phyloP scores from a whole-genome alignment of 2,329 filamentous ascomycete genomes.

The Aspergillus sp. region DNA sequence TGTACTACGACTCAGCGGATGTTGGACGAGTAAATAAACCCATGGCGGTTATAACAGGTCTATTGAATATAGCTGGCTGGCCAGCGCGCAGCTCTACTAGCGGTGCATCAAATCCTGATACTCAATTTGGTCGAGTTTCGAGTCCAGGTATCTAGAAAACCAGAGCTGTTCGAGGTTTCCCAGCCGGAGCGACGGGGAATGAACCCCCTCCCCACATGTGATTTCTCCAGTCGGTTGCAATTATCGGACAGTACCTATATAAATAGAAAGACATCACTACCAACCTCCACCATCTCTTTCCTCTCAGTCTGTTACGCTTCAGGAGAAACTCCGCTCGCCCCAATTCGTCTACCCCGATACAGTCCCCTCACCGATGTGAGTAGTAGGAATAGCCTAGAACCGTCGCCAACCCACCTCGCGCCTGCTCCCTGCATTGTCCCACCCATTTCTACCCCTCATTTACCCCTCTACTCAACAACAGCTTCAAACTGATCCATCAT shows the following conservation, averaged over 20 bases:
- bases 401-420: not conserved
- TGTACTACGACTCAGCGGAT: not conserved
- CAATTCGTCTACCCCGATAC: conserved; percentile 1
- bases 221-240: conserved; percentile 9
- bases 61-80: not conserved
- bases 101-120: too few species aligned
- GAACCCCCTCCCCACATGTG: conserved; percentile 19
- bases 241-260: not conserved
- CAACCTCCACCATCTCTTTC: not conserved
- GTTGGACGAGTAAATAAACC: not conserved
- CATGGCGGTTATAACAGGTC: not conserved
- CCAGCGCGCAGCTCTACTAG: too few species aligned
- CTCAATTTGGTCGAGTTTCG: not conserved
- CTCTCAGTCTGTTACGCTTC: not conserved
- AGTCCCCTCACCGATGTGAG: conserved; percentile 11
- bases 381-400: conserved; percentile 4
- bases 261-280: conserved; percentile 3
- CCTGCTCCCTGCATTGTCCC: conserved; percentile 5
- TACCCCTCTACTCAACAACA: conserved; percentile 12
- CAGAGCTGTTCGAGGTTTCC: not conserved
- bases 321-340: not conserved
- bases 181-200: conserved; percentile 5
- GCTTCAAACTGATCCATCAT: conserved; percentile 1
- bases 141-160: not conserved
- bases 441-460: conserved; percentile 13